These are phyloP conservation scores for Calonectria naviculata DNA, from an alignment of 2,329 filamentous ascomycete species.

Conservation along the genomic window DNA sequence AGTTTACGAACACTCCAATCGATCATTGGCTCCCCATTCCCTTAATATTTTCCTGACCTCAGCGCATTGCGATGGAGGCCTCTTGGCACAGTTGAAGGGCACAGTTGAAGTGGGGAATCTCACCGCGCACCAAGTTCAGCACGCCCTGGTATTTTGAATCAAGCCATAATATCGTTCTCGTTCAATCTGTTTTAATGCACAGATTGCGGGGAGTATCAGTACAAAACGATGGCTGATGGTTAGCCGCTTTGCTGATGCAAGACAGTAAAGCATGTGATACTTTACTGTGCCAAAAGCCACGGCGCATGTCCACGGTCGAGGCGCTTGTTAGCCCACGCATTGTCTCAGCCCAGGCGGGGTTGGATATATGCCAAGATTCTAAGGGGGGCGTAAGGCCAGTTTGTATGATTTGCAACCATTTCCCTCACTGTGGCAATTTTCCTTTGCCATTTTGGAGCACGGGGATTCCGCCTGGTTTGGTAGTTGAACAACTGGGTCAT, in stretches of 20 bases:
- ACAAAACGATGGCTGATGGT: no score
- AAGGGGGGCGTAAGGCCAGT: not conserved
- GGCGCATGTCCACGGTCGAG: not conserved
- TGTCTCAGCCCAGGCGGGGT: not conserved
- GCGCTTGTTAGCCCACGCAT: not conserved
- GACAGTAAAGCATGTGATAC: not conserved
- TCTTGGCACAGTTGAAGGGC: not conserved
- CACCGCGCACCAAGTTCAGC: not conserved
- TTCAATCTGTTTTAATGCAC: not conserved
- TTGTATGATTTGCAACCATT: not conserved
- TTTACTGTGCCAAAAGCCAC: not conserved
- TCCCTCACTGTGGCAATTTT: not conserved
- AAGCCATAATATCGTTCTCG: not conserved
- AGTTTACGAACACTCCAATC: no score
- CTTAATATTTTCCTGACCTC: no score
- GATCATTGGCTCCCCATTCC: no score
- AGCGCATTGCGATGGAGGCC: not conserved
- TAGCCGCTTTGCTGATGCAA: not conserved
- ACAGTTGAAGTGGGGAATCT: not conserved
- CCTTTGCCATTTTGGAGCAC: no score
- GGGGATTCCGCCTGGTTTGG: not conserved
- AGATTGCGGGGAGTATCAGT: no score
- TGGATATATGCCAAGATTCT: not conserved
- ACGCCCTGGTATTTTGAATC: not conserved
- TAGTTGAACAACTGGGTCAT: not conserved